Base-by-base conservation (phyloP, 805 yeast species). In the Nakazawaea sp. region DNA sequence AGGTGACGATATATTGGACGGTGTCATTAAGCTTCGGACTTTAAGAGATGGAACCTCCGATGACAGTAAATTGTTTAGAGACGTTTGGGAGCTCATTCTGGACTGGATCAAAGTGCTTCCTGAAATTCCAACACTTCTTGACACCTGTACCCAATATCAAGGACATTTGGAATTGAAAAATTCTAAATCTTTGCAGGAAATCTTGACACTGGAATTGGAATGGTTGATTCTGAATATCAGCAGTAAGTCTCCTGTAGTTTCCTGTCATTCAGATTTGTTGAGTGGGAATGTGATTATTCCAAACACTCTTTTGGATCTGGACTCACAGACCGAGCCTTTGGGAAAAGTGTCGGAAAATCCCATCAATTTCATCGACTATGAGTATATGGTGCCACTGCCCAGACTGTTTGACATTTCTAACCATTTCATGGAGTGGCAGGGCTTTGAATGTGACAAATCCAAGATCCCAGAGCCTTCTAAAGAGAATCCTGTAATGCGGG, bases 401-500 rank as follows among this genome's bases (percentile, higher is more conserved):
- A 56, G 88, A 32, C 87, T 83, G 0, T 80, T 79, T 50, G 88
- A 80, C 50, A 76, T 81, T 17, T 81, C 87, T 11, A 80, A 80
- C 46, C 88, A 80, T 55, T 73, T 80, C 45, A 77, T 78, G 52
- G 88, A 80, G 52, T 80, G 89, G 87, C 92, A 82, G 53, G 92
- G 92, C 2, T 81, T 81, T 47, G 76, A 78, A 43, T 83, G 92
- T 53, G 77, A 78, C 45, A 65, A 70, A 18, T 53, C 64, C 10
- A 69, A 70, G 7, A 78, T 82, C 27, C 87, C 87, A 0, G 50
- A 54, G 6, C 81, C 83, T 2, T 40, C 62, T 0, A 44, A 42
- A 7, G 40, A 50, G 3, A 74, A 77, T 45, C 58, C 58, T 1
- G 57, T 66, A 1, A 55, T 81, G 51, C 60, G 72, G 3, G 55